Base-by-base conservation (phyloP, 495 filamentous ascomycete genomes). In the Trichoderma reesei region DNA sequence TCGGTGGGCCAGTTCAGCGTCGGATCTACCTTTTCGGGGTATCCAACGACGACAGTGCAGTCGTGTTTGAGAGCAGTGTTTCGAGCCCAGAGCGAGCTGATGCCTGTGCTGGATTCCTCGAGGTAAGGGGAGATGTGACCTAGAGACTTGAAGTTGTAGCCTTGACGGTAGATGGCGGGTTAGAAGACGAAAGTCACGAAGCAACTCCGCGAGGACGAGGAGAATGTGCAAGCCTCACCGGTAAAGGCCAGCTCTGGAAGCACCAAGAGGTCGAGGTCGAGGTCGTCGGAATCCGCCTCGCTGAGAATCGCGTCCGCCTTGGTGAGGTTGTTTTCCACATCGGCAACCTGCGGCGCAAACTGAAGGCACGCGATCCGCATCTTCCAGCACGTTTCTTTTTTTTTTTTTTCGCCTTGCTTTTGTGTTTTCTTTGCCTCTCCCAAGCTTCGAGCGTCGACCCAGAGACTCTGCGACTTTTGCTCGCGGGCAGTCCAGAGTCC, bases 171-270 rank as follows among this genome's bases (percentile, higher is more conserved):
- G 14, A 31, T 9, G 18, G 56, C 18, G 16, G 9, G 56, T 39
- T 60, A 36, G 56, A 34, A 39, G 5, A 60, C n/a, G n/a, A n/a
- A n/a, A 1, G 10, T 13, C 31, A 36, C 26, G 26, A n/a, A 11
- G 37, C 56, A 39, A 5, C 33, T 60, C 10, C 9, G n/a, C n/a
- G n/a, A n/a, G n/a, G n/a, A n/a, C 16, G 16, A 37, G 51, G 9
- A 34, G 20, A 8, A 31, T 31, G 34, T 48, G 60, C 11, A 31
- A n/a, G 60, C 11, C 83, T 67, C 79, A 91, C 90, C 91, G 59
- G 90, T 85, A 70, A 98, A 90, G n/a, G 93, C 91, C 74, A 96
- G 74, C 74, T 98, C 93, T 10, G 92, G 91, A 62, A 98, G 77
- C 14, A 96, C 85, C 16, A 96, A 79, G 51, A 96, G 73, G 68